A percentile compares a stretch with the other conserved stretches of the same genome.
Evolutionary conservation across 768 basidiomycete species (phyloP).

Genomic region (Boletus pseudo-olivaceus): DNA sequence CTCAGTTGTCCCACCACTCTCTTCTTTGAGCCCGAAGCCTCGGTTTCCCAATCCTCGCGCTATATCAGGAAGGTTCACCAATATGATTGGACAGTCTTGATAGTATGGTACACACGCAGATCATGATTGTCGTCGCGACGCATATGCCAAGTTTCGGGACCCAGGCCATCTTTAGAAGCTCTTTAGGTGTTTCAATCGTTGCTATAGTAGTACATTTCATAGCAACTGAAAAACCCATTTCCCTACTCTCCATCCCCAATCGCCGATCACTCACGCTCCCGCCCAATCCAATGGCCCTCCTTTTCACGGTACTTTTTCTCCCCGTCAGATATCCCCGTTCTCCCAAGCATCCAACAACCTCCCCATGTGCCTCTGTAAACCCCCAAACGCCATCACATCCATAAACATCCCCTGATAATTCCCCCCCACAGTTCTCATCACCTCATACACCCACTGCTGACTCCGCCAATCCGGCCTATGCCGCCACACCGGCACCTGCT

Average conservation of each 20-base stretch:
- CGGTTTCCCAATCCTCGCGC: slow-evolving; percentile 1
- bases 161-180: not conserved
- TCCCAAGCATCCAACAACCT: slow-evolving; percentile 31
- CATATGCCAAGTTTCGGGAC: not conserved
- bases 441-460: slow-evolving; percentile 29
- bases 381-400: slow-evolving; percentile 11
- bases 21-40: slow-evolving; percentile 4
- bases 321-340: slow-evolving; percentile 22
- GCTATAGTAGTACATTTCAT: slow-evolving; percentile 14
- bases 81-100: not conserved
- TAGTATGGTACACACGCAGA: not conserved
- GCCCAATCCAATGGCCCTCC: not conserved
- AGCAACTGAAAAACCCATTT: not conserved
- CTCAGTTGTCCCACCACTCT: slow-evolving; percentile 4
- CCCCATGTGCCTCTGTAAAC: slow-evolving; percentile 24
- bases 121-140: slow-evolving; percentile 15
- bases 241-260: not conserved
- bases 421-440: slow-evolving; percentile 4
- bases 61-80: slow-evolving; percentile 3
- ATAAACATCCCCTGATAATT: slow-evolving; percentile 9
- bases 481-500: slow-evolving; percentile 19
- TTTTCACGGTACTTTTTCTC: not conserved
- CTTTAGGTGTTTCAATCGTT: slow-evolving; percentile 18
- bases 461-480: slow-evolving; percentile 20
- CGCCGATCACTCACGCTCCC: not conserved